Evolutionary conservation across 352 stramenopile species (phyloP).

Genomic region (Phytopythium helicoides): DNA sequence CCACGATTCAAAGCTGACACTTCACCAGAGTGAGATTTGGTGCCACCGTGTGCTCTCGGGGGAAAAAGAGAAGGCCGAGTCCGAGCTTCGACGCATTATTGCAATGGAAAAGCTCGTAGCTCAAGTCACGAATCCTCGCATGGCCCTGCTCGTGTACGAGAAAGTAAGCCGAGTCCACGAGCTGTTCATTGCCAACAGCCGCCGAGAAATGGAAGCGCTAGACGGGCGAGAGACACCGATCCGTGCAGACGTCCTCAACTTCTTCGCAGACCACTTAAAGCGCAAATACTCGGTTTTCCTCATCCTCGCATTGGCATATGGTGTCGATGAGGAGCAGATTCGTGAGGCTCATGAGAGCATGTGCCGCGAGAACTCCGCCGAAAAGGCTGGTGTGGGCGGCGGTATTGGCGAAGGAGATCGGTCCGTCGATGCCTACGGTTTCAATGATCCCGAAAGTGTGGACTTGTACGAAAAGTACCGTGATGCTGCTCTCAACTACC

Average conservation of each 20-base stretch:
- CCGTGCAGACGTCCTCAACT: constrained; percentile 65
- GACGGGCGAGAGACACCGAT: constrained; percentile 42
- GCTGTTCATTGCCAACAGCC: constrained; percentile 76
- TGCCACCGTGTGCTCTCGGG: constrained; percentile 75
- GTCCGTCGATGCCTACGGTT: constrained; percentile 56
- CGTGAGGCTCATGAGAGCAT: constrained; percentile 78
- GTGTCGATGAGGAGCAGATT: constrained; percentile 75
- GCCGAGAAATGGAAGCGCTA: constrained; percentile 64
- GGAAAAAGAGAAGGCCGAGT: constrained; percentile 84
- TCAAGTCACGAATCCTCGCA: constrained; percentile 71
- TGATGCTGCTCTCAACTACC: constrained; percentile 76
- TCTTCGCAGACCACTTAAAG: constrained; percentile 85
- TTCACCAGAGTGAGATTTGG: constrained; percentile 86
- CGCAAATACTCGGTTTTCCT: constrained; percentile 87
- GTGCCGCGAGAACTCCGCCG: constrained; percentile 74
- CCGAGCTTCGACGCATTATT: constrained; percentile 74
- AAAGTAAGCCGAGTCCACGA: constrained; percentile 88
- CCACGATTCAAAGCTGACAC: constrained; percentile 77
- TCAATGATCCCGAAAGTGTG: constrained; percentile 71
- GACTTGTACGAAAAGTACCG: constrained; percentile 87
- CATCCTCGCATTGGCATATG: constrained; percentile 76
- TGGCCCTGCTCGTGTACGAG: constrained; percentile 87
- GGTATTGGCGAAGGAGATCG: constrained; percentile 57
- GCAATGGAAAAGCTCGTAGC: constrained; percentile 85
- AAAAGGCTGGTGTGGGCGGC: constrained; percentile 70